Evolutionary conservation across 805 yeast genomes (phyloP), one percentile per base, ranked within the genome.

Genomic region (Wickerhamomyces canadensis): DNA sequence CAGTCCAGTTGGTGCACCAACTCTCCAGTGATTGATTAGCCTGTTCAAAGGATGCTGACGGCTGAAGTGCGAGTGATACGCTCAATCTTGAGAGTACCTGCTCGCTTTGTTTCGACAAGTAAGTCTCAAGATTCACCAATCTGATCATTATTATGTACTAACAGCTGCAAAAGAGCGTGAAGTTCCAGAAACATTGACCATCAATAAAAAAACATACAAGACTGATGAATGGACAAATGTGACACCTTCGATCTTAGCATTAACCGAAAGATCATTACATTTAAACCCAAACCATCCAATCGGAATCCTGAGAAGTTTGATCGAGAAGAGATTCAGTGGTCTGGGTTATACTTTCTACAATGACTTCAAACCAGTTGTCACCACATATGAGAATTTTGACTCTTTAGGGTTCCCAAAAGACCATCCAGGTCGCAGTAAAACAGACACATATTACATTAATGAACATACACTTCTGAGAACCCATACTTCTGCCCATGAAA

Each of bases 401-500:
- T 84, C 83, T 2, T 69, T 93, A 26, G 97, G 95, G 1, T 91
- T 93, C 59, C 95, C 97, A 2, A 52, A 59, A 25, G 95, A 89
- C 54, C 98, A 93, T 57, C 96, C 95, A 0, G 97, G 98, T 4
- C 71, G 98, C 53, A 77, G 93, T 15, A 84, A 76, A 52, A 83
- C 95, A 4, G 98, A 93, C 57, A 91, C 98, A 0, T 93, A 93
- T 60, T 93, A 93, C 53, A 57, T 93, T 36, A 89, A 93, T 62
- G 70, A 78, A 36, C 72, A 73, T 16, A 65, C 80, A 23, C 65
- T 93, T 21, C 64, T 93, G 42, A 69, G 98, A 53, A 93, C 98
- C 0, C 98, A 93, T 56, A 91, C 98, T 0, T 88, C 97, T 1
- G 98, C 98, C 0, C 98, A 93, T 60, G 98, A 93, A 61, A 76